A percentile compares a stretch with the other conserved stretches of the same genome.
These are phyloP conservation scores for Neopestalotiopsis sp. DNA, from an alignment of 2,329 filamentous ascomycete genomes.

Conservation along the genomic window DNA sequence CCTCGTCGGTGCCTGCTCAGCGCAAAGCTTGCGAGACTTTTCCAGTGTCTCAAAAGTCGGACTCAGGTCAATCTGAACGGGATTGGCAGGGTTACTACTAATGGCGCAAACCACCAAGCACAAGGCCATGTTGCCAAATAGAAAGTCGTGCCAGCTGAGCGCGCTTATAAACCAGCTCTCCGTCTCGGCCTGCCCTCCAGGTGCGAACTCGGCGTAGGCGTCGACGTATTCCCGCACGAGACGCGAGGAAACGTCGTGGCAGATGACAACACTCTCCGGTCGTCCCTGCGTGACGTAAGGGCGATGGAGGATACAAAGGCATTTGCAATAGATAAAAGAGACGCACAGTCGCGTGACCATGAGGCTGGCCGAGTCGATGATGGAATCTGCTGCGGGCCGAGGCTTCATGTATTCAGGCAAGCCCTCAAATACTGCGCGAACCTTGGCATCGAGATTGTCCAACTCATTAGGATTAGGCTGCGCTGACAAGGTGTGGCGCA, in stretches of 20 bases:
- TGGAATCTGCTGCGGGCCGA: conserved; percentile 1
- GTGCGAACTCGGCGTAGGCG: conserved; percentile 8
- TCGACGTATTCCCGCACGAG: conserved; percentile 2
- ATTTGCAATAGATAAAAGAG: conserved; percentile 11
- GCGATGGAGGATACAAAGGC: conserved; percentile 2
- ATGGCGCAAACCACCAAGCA: conserved; percentile 8
- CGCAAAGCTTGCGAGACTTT: conserved; percentile 3
- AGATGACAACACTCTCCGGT: conserved; percentile 1
- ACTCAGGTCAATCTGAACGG: not conserved
- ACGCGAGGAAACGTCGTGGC: not conserved
- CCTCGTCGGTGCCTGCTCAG: not conserved
- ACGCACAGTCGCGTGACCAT: conserved; percentile 14
- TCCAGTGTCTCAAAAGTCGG: not conserved
- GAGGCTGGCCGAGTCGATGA: conserved; percentile 1
- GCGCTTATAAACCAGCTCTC: conserved; percentile 15
- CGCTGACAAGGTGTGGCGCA: conserved; percentile 9
- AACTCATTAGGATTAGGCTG: not conserved
- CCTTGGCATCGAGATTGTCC: not conserved
- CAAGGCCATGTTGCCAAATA: conserved; percentile 9
- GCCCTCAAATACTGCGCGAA: not conserved
- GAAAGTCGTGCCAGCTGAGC: conserved; percentile 12
- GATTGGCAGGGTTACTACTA: not conserved
- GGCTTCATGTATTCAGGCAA: conserved; percentile 6
- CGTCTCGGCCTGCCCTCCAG: conserved; percentile 10
- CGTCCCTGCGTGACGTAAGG: not conserved